These are phyloP conservation scores for Neltuma alba DNA, from an alignment of 306 rosid species.

Conservation along the genomic window DNA sequence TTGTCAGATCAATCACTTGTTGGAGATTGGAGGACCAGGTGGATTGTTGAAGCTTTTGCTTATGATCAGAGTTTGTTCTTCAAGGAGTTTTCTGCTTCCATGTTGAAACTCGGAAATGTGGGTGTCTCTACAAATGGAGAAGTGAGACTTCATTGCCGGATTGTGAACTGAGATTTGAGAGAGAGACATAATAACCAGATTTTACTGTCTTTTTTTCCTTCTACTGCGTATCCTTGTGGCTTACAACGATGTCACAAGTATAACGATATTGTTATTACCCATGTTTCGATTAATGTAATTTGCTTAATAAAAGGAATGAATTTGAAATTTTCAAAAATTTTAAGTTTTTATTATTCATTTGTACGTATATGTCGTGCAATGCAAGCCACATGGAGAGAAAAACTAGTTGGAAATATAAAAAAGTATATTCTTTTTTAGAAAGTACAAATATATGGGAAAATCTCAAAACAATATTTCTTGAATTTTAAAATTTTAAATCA, in stretches of 20 bases:
- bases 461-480: too few species aligned
- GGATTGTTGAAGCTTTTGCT: conserved; percentile 55
- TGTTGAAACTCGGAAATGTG: conserved; percentile 72
- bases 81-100: conserved; percentile 59
- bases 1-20: conserved; percentile 54
- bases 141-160: conserved; percentile 61
- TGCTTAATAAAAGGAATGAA: not conserved
- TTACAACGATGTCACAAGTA: not conserved
- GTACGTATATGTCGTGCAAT: too few species aligned
- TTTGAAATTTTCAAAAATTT: not conserved
- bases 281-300: conserved; percentile 16
- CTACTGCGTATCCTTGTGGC: not conserved
- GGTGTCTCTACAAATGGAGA: conserved; percentile 55
- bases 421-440: too few species aligned
- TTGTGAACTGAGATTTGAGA: conserved; percentile 42
- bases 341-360: not conserved
- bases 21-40: conserved; percentile 48
- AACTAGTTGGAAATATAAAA: too few species aligned
- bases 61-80: conserved; percentile 54
- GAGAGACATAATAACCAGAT: not conserved
- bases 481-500: too few species aligned
- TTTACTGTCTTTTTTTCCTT: not conserved
- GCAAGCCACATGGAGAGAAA: too few species aligned
- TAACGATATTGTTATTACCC: not conserved
- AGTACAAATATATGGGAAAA: too few species aligned